Evolutionary conservation across 2,329 filamentous ascomycete species (phyloP).

Genomic region (Didymella lethalis): DNA sequence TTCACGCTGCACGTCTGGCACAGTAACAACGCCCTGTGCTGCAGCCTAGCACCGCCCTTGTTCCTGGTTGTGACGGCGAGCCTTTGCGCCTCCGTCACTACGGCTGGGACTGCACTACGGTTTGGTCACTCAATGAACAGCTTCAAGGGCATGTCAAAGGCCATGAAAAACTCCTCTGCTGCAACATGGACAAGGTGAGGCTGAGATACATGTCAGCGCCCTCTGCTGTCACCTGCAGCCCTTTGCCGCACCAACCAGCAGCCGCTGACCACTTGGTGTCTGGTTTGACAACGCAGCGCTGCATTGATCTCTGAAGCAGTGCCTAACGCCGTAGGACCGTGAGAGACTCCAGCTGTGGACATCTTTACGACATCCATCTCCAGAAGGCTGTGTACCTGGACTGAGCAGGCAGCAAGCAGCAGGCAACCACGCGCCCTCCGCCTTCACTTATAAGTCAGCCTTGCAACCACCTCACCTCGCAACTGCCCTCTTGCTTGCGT

Average conservation of each 20-base stretch:
- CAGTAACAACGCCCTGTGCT: not conserved
- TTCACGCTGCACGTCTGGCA: constrained; percentile 1
- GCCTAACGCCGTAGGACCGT: not conserved
- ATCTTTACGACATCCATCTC: not conserved
- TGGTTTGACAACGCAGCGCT: constrained; percentile 1
- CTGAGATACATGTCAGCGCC: constrained; percentile 14
- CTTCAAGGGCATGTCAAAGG: not conserved
- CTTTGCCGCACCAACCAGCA: constrained; percentile 8
- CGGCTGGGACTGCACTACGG: not conserved
- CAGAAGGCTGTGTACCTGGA: constrained; percentile 7
- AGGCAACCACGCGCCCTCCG: constrained; percentile 13
- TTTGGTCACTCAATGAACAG: not conserved
- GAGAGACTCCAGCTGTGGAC: not conserved
- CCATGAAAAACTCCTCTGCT: not conserved
- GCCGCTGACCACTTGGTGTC: not conserved
- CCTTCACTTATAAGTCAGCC: constrained; percentile 15
- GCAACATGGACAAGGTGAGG: not conserved
- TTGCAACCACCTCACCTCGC: not conserved
- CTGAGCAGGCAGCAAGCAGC: constrained; percentile 18
- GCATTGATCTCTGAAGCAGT: not conserved
- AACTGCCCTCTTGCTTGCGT: not conserved
- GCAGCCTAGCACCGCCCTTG: constrained; percentile 19
- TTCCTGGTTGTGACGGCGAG: not conserved
- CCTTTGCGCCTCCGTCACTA: not conserved
- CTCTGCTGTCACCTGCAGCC: constrained; percentile 17